phyloP scores from a whole-genome alignment of 2,329 filamentous ascomycete species.

The Dactylellina parvicollis region DNA sequence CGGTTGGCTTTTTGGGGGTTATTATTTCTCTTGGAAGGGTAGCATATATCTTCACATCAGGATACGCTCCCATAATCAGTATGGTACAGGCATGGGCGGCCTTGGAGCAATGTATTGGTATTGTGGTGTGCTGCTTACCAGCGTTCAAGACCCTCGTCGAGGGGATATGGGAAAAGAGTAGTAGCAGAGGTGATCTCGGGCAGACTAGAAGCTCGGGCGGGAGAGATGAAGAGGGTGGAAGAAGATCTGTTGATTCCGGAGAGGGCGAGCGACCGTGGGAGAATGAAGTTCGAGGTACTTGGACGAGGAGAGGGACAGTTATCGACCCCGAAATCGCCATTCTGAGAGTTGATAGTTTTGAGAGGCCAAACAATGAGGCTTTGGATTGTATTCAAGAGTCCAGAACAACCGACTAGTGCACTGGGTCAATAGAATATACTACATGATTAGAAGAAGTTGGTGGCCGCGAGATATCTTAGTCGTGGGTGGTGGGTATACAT shows the following conservation, averaged over 20 bases:
- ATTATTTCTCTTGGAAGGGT: slow-evolving; percentile 13
- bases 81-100: slow-evolving; percentile 26
- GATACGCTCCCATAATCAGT: slow-evolving; percentile 16
- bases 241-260: neutral
- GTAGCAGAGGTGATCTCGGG: neutral
- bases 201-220: neutral
- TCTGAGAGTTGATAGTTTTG: slow-evolving; percentile 30
- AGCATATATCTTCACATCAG: slow-evolving; percentile 25
- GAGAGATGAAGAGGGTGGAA: neutral
- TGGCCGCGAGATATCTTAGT: too few relatives aligned
- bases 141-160: slow-evolving; percentile 26
- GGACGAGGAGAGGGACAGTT: slow-evolving; percentile 11
- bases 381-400: neutral
- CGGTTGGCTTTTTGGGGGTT: slow-evolving; percentile 23
- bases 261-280: neutral
- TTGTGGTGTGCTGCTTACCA: slow-evolving; percentile 33
- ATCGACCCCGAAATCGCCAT: too few relatives aligned
- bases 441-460: too few relatives aligned
- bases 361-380: neutral
- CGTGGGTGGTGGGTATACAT: too few relatives aligned
- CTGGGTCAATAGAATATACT: too few relatives aligned
- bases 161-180: neutral
- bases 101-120: slow-evolving; percentile 22
- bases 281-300: neutral
- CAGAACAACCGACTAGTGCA: too few relatives aligned